Conservation (phyloP, 345 rosid species). For the Aquilaria malaccensis region DNA sequence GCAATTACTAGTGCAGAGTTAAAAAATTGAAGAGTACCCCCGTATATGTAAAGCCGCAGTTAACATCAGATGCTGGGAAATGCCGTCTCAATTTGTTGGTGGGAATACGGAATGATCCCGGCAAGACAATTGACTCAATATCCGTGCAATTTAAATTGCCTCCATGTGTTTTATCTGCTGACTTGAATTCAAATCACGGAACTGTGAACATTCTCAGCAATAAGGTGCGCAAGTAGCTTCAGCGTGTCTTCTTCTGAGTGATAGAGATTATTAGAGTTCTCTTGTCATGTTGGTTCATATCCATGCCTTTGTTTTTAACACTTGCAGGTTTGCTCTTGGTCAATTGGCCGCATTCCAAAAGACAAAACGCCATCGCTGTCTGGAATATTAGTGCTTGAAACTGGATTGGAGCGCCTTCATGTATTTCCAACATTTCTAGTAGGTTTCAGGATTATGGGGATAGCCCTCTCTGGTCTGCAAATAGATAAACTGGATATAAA, state of each 20-base stretch:
- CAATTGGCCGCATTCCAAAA: slow-evolving; percentile 76
- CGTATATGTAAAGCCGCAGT: slow-evolving; percentile 82
- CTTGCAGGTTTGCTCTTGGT: slow-evolving; percentile 75
- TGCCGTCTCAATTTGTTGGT: slow-evolving; percentile 69
- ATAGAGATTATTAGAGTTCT: not conserved
- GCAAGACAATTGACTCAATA: slow-evolving; percentile 73
- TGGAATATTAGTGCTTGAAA: slow-evolving; percentile 55
- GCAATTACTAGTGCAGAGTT: slow-evolving; percentile 39
- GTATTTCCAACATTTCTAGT: slow-evolving; percentile 75
- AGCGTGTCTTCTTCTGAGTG: not conserved
- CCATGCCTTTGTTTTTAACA: slow-evolving; percentile 1
- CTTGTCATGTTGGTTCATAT: not conserved
- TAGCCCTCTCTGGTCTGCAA: slow-evolving; percentile 82
- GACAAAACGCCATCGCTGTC: slow-evolving; percentile 78
- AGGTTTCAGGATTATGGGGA: slow-evolving; percentile 79
- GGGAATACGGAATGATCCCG: slow-evolving; percentile 79
- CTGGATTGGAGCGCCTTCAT: slow-evolving; percentile 59
- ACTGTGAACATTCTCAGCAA: slow-evolving; percentile 65
- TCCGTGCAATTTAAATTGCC: slow-evolving; percentile 76
- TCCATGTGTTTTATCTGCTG: slow-evolving; percentile 62
- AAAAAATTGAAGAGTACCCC: slow-evolving; percentile 81
- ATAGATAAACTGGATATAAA: slow-evolving; percentile 69
- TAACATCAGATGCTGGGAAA: slow-evolving; percentile 68
- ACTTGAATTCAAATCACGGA: slow-evolving; percentile 89
- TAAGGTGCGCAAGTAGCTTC: slow-evolving; percentile 38